Base-by-base conservation (phyloP, 441 rosid species). In the Arabidopsis hybrid region DNA sequence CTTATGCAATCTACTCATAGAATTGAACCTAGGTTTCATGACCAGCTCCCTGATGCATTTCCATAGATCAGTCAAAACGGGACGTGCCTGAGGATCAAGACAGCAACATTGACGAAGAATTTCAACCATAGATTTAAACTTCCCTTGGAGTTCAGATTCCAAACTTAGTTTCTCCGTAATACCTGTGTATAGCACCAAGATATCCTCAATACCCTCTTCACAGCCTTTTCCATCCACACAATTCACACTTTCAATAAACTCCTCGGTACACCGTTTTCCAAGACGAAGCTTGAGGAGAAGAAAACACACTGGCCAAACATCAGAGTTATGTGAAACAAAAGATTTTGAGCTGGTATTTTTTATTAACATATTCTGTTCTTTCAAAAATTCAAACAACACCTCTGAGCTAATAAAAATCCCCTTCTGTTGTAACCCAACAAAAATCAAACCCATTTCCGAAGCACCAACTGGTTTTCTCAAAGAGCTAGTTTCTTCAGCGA, bases 281-380 rank as follows among this genome's bases (percentile, higher is more conserved):
- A 84, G 42, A 70, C 87, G 84, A 75, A 88, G 77, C 76, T 83
- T 61, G 71, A 89, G 77, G 72, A 92, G 78, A 81, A 86, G 63
- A 76, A 86, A 87, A 71, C 87, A 86, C 73, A 92, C 72, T 60
- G 89, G 63, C 99, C 96, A 95, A 65, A 88, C 88, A 80, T 95
- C 97, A 9, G 93, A 83, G 55, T 80, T 64, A 79, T 36, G 73
- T 4, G 80, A 80, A 68, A 79, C 79, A 2, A 81, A 7, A 82
- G 62, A 60, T 17, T 56, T 57, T 45, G 55, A 69, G 79, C 65
- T 68, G 51, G 79, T 35, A 67, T 43, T n/a, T 69, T 76, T 83
- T 17, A 60, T 34, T 36, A 13, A 69, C 45, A 75, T 16, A 10
- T 83, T 85, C 8, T 79, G 80, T 43, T 75, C 74, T 78, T 74